Evolutionary conservation across 805 yeast genomes (phyloP).

Genomic region (Spathaspora passalidarum): DNA sequence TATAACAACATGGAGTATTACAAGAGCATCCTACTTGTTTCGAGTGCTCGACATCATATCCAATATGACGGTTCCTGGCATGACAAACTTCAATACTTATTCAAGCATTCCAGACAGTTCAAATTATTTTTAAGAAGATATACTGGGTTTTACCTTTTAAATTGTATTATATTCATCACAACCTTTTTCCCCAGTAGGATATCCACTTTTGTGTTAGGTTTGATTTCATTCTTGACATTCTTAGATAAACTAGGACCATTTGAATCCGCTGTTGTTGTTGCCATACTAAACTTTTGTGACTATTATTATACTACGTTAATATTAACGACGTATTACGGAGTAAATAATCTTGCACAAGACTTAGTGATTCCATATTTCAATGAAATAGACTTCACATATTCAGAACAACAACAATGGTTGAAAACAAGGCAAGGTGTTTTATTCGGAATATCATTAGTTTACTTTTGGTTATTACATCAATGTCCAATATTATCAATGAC

Average conservation of each 20-base stretch:
- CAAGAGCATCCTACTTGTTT: slow-evolving; percentile 2
- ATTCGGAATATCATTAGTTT: slow-evolving; percentile 53
- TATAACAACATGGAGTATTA: slow-evolving; percentile 31
- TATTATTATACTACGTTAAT: slow-evolving; percentile 30
- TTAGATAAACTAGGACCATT: slow-evolving; percentile 45
- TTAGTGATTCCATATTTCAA: slow-evolving; percentile 50
- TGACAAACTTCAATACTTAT: slow-evolving; percentile 4
- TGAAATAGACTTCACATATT: slow-evolving; percentile 40
- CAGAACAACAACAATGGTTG: slow-evolving; percentile 48
- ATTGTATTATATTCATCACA: slow-evolving; percentile 12
- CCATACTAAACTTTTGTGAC: slow-evolving; percentile 34
- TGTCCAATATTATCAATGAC: slow-evolving; percentile 47
- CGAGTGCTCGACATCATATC: neutral
- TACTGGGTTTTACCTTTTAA: slow-evolving; percentile 16
- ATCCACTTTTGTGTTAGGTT: slow-evolving; percentile 42
- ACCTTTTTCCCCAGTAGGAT: slow-evolving; percentile 17
- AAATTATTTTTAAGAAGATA: slow-evolving; percentile 21
- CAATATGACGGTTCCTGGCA: neutral
- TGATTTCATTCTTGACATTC: slow-evolving; percentile 42
- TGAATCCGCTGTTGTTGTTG: slow-evolving; percentile 38
- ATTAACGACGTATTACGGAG: slow-evolving; percentile 46
- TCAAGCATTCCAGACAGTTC: slow-evolving; percentile 17
- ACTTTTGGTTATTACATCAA: slow-evolving; percentile 36
- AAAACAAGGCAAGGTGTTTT: slow-evolving; percentile 52
- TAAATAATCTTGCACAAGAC: slow-evolving; percentile 42